These are phyloP conservation scores for Mortierella sp. DNA, from an alignment of 371 early-diverging fungal genomes.

Conservation along the genomic window DNA sequence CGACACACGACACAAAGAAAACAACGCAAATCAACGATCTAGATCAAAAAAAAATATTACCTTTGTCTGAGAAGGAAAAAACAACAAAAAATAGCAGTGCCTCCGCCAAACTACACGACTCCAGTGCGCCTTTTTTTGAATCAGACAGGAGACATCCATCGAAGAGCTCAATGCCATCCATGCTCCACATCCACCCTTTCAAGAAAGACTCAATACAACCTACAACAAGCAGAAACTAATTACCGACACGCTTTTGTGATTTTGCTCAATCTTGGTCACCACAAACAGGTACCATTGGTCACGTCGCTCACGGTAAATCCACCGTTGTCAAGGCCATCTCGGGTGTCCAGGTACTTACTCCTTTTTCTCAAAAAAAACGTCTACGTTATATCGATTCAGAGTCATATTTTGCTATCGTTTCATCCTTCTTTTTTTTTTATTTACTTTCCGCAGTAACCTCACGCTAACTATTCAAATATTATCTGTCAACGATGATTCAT, in stretches of 20 bases:
- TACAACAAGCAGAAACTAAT: background rate
- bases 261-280: background rate
- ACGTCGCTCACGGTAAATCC: constrained; percentile 99
- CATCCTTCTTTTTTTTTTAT: background rate
- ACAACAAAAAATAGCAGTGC: constrained; percentile 6
- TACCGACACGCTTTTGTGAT: background rate
- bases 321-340: constrained; percentile 99
- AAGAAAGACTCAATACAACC: background rate
- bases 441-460: constrained; percentile 13
- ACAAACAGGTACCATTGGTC: constrained; percentile 98
- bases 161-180: background rate
- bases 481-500: constrained; percentile 9
- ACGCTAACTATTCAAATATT: background rate
- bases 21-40: constrained; percentile 4
- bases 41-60: constrained; percentile 9
- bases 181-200: background rate
- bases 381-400: constrained; percentile 1
- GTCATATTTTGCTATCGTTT: background rate
- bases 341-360: constrained; percentile 88
- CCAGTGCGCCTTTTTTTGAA: background rate
- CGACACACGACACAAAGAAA: background rate
- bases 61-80: constrained; percentile 16
- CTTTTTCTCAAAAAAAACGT: background rate
- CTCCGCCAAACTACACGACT: constrained; percentile 4
- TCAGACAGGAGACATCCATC: background rate